Evolutionary conservation across 1,284 basidiomycete genomes (phyloP), one percentile per base, ranked within the genome.

Genomic region (Hypsizygus ulmarius): DNA sequence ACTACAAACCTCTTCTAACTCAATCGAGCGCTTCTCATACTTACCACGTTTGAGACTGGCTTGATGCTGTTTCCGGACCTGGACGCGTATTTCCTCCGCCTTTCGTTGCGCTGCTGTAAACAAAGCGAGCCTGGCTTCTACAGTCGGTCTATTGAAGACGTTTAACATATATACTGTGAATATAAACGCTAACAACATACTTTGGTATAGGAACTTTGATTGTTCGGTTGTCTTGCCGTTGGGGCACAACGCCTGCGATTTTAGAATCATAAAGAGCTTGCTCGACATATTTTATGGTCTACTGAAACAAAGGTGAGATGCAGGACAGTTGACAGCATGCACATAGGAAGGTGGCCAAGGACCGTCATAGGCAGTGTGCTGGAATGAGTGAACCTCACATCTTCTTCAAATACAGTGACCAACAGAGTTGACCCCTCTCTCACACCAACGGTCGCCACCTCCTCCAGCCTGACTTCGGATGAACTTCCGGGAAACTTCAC

Each of bases 191-290:
- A 37, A 29, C 11, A 16, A 63, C 75, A 16, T 54, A 89, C 88
- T 83, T 89, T 30, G 88, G 84, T 61, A 91, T 81, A 0, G 87
- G 84, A 53, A 91, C 78, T 55, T 78, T 85, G 55, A 91, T 75
- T 1, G 89, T 90, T 32, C 82, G 74, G 29, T 61, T 68, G 57
- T 91, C 88, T 34, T 77, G 65, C 48, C 73, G 73, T 57, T 91
- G 89, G 4, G 88, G 88, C 0, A 82, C 74, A 9, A 89, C 73
- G 36, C 79, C 75, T 2, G 86, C 81, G 38, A 91, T 67, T 54
- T 86, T 84, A 6, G 85, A 82, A 14, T 79, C 75, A 56, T 89
- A 87, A 7, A 91, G 70, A 0, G 78, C 85, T 55, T 78, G 73
- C 61, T 91, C 87, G 37, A 90, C 78, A 43, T 73, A 68, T 70